A percentile compares a stretch with the other conserved stretches of the same genome.
Conservation (phyloP, 192 early-diverging fungal species). For the Coemansia sp. region DNA sequence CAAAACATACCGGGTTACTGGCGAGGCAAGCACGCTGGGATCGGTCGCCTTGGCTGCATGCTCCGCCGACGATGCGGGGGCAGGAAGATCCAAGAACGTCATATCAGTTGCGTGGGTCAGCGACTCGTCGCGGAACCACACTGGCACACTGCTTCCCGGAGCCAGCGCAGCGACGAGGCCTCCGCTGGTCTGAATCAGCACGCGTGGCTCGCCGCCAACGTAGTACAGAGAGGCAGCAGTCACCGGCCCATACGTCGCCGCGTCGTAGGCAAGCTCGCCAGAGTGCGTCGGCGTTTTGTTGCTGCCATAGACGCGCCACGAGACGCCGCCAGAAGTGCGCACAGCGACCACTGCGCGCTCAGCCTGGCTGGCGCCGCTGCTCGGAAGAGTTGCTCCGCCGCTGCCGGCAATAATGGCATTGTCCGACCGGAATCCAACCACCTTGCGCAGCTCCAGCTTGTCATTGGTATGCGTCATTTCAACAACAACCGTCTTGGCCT, state of each 20-base stretch:
- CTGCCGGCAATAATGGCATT: conserved; percentile 14
- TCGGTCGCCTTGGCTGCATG: conserved; percentile 40
- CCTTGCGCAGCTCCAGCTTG: conserved; percentile 49
- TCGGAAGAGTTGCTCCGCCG: conserved; percentile 7
- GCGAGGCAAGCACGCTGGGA: conserved; percentile 60
- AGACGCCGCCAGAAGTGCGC: conserved; percentile 14
- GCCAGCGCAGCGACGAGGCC: conserved; percentile 61
- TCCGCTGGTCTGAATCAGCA: conserved; percentile 63
- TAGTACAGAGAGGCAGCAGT: conserved; percentile 22
- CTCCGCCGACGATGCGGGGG: conserved; percentile 57
- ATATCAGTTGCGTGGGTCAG: conserved; percentile 69
- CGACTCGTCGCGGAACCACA: conserved; percentile 90
- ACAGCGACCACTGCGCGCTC: conserved; percentile 16
- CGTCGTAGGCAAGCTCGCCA: conserved; percentile 41
- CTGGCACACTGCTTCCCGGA: conserved; percentile 35
- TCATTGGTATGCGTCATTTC: conserved; percentile 38
- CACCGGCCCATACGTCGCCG: conserved; percentile 45
- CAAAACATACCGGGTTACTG: conserved; percentile 68
- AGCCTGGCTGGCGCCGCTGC: background rate
- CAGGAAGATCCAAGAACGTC: conserved; percentile 82
- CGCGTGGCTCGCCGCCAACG: conserved; percentile 26
- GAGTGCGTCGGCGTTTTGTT: conserved; percentile 20
- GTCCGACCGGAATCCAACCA: conserved; percentile 26
- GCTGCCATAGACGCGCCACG: conserved; percentile 33
- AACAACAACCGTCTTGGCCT: conserved; percentile 47